Evolutionary conservation across 352 stramenopile species (phyloP), one percentile per base, ranked within the genome.

Genomic region (Achlya hypogyna): DNA sequence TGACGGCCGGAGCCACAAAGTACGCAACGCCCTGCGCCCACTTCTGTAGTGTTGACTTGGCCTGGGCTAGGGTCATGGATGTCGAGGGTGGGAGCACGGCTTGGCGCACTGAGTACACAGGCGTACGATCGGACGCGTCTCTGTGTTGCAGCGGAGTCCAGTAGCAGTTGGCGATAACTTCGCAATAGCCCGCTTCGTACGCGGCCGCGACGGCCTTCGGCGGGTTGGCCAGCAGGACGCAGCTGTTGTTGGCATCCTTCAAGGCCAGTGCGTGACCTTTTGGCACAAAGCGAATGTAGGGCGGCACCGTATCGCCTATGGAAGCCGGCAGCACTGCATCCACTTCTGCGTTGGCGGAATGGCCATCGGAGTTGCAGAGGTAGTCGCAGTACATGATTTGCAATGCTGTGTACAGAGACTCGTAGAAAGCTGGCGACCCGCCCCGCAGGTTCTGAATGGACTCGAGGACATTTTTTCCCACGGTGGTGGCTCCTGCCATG

Each of bases 81-180:
- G 43, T 62, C 0, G 60, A 43, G 4, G 54, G 18, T 6, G 54
- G 54, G 0, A 16, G 1, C 23, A 45, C 67, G 4, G 71, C 71
- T 52, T 85, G 75, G 6, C 71, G 56, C 28, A 69, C 76, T 1
- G 70, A 22, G 49, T 74, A 78, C 42, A 78, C 63, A 0, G 71
- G 64, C 5, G 38, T 32, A 14, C 79, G 76, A 45, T 73, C 73
- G 5, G 62, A 74, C 34, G 74, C 71, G 23, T 70, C 71, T 1
- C 51, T 58, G 2, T 53, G 22, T 1, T 75, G 62, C n/a, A 86
- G 78, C 27, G 71, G 40, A 12, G 31, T 67, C 79, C 79, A 89
- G 73, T 88, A 88, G 62, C 81, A 89, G 52, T 89, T 88, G 1
- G 78, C 76, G 38, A 74, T 80, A 22, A 88, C 75, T 63, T 89